These are phyloP conservation scores for Obba rivulosa DNA, from an alignment of 768 basidiomycete species.

Conservation along the genomic window DNA sequence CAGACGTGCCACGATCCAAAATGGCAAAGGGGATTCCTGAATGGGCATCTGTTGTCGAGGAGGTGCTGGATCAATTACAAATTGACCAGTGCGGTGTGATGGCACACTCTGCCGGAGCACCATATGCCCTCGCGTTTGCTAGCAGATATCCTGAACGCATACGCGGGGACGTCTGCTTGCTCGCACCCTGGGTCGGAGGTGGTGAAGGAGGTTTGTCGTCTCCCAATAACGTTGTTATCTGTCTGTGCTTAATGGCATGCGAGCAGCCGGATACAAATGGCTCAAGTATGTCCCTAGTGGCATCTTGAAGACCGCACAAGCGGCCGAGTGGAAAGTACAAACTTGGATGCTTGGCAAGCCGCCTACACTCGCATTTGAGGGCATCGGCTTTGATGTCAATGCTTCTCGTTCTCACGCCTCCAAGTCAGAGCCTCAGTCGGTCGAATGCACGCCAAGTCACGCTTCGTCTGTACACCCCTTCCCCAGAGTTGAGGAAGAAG, in stretches of 20 bases:
- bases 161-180: constrained; percentile 76
- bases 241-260: constrained; percentile 5
- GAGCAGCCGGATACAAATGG: constrained; percentile 84
- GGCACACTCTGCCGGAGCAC: constrained; percentile 94
- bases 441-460: constrained; percentile 3
- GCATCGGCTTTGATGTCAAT: constrained; percentile 73
- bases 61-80: constrained; percentile 76
- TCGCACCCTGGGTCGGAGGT: constrained; percentile 96
- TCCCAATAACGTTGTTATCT: not conserved
- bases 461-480: constrained; percentile 11
- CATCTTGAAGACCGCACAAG: constrained; percentile 90
- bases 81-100: constrained; percentile 82
- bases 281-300: constrained; percentile 93
- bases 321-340: constrained; percentile 95
- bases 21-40: constrained; percentile 77
- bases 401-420: constrained; percentile 13
- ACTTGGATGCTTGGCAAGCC: constrained; percentile 98
- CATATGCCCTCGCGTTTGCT: constrained; percentile 88
- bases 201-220: constrained; percentile 74
- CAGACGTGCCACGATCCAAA: constrained; percentile 59
- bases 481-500: constrained; percentile 32
- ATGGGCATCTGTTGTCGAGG: constrained; percentile 88
- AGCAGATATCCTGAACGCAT: constrained; percentile 71
- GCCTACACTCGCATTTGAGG: constrained; percentile 76
- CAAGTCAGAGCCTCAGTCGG: not conserved